Evolutionary conservation across 352 stramenopile genomes (phyloP), one percentile per base, ranked within the genome.

Genomic region (Phytophthora constricta): DNA sequence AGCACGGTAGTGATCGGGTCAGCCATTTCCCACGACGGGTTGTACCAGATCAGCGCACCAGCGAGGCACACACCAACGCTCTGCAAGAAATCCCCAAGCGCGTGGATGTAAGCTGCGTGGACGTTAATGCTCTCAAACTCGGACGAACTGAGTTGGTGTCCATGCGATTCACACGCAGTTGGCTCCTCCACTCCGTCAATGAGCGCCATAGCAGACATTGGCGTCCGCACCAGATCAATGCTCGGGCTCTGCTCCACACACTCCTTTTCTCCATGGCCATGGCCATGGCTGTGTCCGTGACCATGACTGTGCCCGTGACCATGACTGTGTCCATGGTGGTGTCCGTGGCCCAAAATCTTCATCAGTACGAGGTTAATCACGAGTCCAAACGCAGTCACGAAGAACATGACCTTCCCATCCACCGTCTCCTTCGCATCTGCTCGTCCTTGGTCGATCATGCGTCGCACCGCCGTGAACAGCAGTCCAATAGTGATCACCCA

Each of bases 101-200:
- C 97, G 76, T 99, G 97, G 59, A 99, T 91, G 76, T 99, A 98
- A 4, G 97, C 97, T 19, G 97, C 97, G n/a, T 92, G 84, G n/a
- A 99, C 84, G 63, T 99, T 99, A 43, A 99, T 90, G 70, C 98
- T 98, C 58, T 92, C 77, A 60, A 88, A 86, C 37, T 76, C 72
- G 2, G 79, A 63, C 41, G n/a, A n/a, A n/a, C 67, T 58, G 5
- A 74, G 28, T 16, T 51, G n/a, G 41, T 65, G 16, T 9, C 23
- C 45, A 9, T 63, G 53, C 23, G 58, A 64, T 19, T 31, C 55
- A 20, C 25, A 17, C 5, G 48, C 23, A 3, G 34, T 37, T 9
- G 66, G 43, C 27, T 75, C 70, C 14, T 79, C 70, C 33, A 79
- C 66, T 11, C 31, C 55, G 50, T 91, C 80, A 59, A 93, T 93